Evolutionary conservation across 1,284 basidiomycete genomes (phyloP).

Genomic region (Puccinia brachypodii): DNA sequence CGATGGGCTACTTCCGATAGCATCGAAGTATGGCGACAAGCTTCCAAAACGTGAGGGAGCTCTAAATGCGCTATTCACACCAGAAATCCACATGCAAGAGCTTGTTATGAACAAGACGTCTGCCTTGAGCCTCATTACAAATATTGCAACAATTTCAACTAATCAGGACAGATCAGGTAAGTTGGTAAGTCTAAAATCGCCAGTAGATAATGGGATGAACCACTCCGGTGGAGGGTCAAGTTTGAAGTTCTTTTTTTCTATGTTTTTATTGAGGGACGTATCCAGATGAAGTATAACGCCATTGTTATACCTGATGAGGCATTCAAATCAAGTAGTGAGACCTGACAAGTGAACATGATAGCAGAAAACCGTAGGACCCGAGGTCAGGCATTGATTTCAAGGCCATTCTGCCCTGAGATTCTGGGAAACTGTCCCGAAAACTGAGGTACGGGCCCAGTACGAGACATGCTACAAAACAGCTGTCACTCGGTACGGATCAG

Average conservation of each 20-base stretch:
- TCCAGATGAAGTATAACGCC: neutral
- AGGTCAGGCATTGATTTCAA: neutral
- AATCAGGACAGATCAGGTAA: too few relatives aligned
- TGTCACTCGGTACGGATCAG: neutral
- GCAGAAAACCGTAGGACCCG: too few relatives aligned
- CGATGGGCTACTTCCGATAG: too few relatives aligned
- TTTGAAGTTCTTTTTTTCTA: neutral
- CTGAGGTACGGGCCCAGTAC: neutral
- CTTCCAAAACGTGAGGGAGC: neutral
- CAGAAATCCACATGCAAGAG: neutral
- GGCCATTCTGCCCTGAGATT: too few relatives aligned
- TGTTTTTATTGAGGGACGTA: neutral
- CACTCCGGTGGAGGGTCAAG: neutral
- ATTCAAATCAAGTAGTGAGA: neutral
- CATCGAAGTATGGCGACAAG: neutral
- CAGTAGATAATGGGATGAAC: neutral
- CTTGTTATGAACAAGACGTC: neutral
- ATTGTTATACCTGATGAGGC: neutral
- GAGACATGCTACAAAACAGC: neutral
- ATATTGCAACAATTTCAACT: neutral
- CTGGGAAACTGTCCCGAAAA: neutral
- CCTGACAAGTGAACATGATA: too few relatives aligned
- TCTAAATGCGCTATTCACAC: neutral
- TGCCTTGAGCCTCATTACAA: neutral
- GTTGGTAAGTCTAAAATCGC: too few relatives aligned